Percentiles rank a stretch among this genome's conserved stretches.
These are phyloP conservation scores for Amanita molliuscula DNA, from an alignment of 768 basidiomycete genomes.

Conservation along the genomic window DNA sequence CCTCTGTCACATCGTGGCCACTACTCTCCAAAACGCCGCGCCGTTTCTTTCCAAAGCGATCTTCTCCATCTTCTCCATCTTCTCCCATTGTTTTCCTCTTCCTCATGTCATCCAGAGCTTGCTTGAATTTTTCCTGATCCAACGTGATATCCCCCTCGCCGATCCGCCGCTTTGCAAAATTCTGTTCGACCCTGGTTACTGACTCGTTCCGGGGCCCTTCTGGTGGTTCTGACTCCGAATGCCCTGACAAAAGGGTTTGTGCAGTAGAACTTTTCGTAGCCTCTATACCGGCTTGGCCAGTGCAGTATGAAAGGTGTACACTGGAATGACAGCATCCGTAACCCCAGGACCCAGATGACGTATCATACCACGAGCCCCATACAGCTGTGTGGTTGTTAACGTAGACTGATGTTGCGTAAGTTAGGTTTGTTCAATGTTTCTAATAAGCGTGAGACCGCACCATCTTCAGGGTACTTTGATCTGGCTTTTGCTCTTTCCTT, in stretches of 20 bases:
- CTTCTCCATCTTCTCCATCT: conserved; percentile 46
- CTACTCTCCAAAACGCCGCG: conserved; percentile 32
- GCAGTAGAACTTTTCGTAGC: conserved; percentile 71
- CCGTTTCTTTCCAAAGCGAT: conserved; percentile 50
- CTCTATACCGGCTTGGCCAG: conserved; percentile 76
- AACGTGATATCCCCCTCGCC: conserved; percentile 77
- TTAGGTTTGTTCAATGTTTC: conserved; percentile 4
- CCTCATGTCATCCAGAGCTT: conserved; percentile 69
- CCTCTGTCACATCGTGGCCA: conserved; percentile 81
- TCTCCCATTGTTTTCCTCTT: conserved; percentile 61
- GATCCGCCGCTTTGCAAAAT: conserved; percentile 68
- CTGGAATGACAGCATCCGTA: conserved; percentile 90
- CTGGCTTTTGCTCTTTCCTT: conserved; percentile 77
- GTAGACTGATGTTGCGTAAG: conserved; percentile 41
- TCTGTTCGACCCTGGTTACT: conserved; percentile 42
- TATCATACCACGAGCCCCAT: conserved; percentile 97
- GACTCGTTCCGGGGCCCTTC: conserved; percentile 19
- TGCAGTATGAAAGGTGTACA: conserved; percentile 84
- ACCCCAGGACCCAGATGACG: conserved; percentile 69
- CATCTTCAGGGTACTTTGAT: conserved; percentile 96
- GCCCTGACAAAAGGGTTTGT: conserved; percentile 44
- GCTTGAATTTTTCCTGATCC: conserved; percentile 57
- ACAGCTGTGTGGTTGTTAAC: conserved; percentile 89
- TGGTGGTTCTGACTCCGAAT: conserved; percentile 15
- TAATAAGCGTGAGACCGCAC: conserved; percentile 33